Evolutionary conservation across 345 rosid species (phyloP), one percentile per base, ranked within the genome.

Genomic region (Melastoma malabathricum): DNA sequence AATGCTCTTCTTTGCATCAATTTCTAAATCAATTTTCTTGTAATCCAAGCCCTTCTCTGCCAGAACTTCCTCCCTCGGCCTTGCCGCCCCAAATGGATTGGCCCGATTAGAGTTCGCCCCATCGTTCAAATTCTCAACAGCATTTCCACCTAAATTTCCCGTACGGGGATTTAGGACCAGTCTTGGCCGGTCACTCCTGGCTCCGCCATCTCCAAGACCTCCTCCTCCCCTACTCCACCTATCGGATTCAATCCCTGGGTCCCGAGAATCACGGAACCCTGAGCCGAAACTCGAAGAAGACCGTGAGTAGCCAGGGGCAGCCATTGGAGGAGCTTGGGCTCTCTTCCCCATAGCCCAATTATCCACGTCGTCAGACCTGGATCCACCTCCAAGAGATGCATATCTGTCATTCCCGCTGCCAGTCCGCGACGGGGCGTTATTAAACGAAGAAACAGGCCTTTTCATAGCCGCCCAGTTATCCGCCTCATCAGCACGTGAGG

Each of bases 41-140:
- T 84, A 92, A 59, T 92, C 98, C 69, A 92, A 63, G 44, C 97
- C 97, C 66, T 87, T 92, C 58, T 84, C 98, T 3, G 97, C 95
- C 60, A 87, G 65, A 19, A 92, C 88, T 64, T 87, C 73, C 68
- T 92, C 98, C 60, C 97, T 76, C 0, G 98, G 98, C 72, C 90
- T 79, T 0, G 98, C 98, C 17, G 70, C 84, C 3, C 98, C 98
- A 61, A 92, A 92, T 0, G 97, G 98, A 63, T 64, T 92, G 16
- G 90, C 51, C 78, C 68, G 85, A 58, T 66, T 74, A 18, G 86
- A 59, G 65, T 74, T 87, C 68, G 43, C 74, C 23, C 64, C 22
- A 22, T 83, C 12, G 12, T 34, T 34, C 41, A 34, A 34, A 34
- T 34, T 34, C 10, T 34, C 41, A 12, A 34, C 12, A 9, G 41